Evolutionary conservation across 345 rosid species (phyloP).

Genomic region (Citrus reticulata): DNA sequence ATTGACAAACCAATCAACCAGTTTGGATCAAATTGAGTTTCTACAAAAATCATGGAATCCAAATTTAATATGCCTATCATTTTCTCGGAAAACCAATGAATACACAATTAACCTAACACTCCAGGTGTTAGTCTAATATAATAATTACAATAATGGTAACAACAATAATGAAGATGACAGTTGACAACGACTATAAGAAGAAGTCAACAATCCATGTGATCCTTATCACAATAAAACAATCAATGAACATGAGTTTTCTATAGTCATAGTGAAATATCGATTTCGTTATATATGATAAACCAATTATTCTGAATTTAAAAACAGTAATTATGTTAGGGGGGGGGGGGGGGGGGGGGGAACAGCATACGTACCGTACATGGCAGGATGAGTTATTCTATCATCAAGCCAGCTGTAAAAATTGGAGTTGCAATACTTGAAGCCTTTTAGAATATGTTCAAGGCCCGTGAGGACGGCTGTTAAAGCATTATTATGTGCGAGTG

Average conservation of each 20-base stretch:
- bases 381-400: constrained; percentile 36
- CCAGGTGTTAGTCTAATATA: background rate
- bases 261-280: background rate
- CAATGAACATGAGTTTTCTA: background rate
- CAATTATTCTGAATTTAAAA: background rate
- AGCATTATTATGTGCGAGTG: constrained; percentile 44
- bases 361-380: constrained; percentile 29
- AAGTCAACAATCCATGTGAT: background rate
- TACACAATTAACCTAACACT: background rate
- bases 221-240: background rate
- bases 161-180: background rate
- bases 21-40: background rate
- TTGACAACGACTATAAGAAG: background rate
- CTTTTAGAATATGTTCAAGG: constrained; percentile 28
- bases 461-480: constrained; percentile 27
- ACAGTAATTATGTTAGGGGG: background rate
- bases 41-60: background rate
- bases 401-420: constrained; percentile 38
- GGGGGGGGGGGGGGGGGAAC: too few relatives aligned
- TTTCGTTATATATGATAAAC: too few relatives aligned
- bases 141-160: background rate
- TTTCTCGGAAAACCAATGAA: background rate
- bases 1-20: too few relatives aligned
- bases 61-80: background rate
- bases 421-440: constrained; percentile 41